Evolutionary conservation across 2,329 filamentous ascomycete species (phyloP), one percentile per base, ranked within the genome.

Genomic region (Colletotrichum lupini): DNA sequence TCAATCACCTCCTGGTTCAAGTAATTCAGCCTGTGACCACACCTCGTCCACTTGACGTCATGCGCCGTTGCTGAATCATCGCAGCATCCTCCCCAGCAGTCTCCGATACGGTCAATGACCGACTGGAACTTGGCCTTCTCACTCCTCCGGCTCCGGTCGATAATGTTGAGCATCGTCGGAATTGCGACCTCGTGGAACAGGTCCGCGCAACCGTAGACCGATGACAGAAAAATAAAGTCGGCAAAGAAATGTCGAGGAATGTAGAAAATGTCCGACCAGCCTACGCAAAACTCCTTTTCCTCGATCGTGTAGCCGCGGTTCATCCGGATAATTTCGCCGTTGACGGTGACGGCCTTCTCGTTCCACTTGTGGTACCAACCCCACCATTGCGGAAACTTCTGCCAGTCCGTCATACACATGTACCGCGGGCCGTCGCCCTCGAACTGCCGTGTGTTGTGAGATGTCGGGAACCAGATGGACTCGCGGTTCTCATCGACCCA

Each of bases 231-330:
- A 46, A 81, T 78, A 37, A 74, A 82, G 70, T 82, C 80, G 37
- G 73, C 72, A 65, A 81, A 82, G 73, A 79, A 79, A 37, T 77
- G 77, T 30, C 79, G 77, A 6, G 80, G 80, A 37, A 82, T 74
- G 75, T 79, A 82, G 75, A 80, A 82, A 14, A 82, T 80, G 56
- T 82, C 80, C 5, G 76, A 77, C 80, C 80, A 82, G 30, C 80
- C 80, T 11, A 77, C 72, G 64, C 80, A 81, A 64, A 76, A 81
- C 72, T 81, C 77, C 8, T 74, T 30, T 11, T 70, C 73, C 1
- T 42, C 35, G 16, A 74, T 35, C 28, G 49, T 26, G 73, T 74
- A 74, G 1, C 69, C 73, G 9, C 61, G 58, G 35, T 42, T 32
- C 64, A 73, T 56, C 14, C 69, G 55, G 28, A 35, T 19, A 35